Percentiles rank a stretch among this genome's conserved stretches.
phyloP scores from a whole-genome alignment of 768 basidiomycete genomes.

The Amyloporia xantha region DNA sequence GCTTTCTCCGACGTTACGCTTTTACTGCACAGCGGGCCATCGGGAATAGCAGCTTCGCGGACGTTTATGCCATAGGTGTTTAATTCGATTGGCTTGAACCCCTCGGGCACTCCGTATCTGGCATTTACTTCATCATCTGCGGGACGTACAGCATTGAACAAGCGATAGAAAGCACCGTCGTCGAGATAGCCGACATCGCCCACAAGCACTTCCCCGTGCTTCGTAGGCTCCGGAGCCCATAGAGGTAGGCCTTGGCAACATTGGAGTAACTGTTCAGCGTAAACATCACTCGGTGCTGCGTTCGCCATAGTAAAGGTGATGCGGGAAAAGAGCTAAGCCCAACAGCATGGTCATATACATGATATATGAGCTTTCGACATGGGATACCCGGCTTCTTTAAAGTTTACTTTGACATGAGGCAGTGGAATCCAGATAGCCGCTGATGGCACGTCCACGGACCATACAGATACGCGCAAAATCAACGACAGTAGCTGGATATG shows the following conservation, averaged over 20 bases:
- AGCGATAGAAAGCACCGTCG: constrained; percentile 15
- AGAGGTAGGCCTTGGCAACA: constrained; percentile 10
- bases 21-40: constrained; percentile 7
- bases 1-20: not conserved
- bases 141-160: constrained; percentile 14
- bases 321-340: too few relatives aligned
- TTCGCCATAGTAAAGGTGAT: not conserved
- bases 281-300: constrained; percentile 7
- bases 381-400: too few relatives aligned
- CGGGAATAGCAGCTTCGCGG: not conserved
- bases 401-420: too few relatives aligned
- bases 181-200: constrained; percentile 18
- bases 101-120: not conserved
- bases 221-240: constrained; percentile 13
- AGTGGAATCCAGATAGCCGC: too few relatives aligned
- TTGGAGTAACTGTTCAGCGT: constrained; percentile 9
- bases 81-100: too few relatives aligned
- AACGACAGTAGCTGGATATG: too few relatives aligned
- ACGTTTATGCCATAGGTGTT: not conserved
- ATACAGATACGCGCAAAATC: too few relatives aligned
- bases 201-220: too few relatives aligned
- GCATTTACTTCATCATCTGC: constrained; percentile 1
- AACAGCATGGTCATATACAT: too few relatives aligned
- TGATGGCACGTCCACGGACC: too few relatives aligned
- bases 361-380: too few relatives aligned